These are phyloP conservation scores for Rubia peregrina DNA, from an alignment of 305 asterid species.

Conservation along the genomic window DNA sequence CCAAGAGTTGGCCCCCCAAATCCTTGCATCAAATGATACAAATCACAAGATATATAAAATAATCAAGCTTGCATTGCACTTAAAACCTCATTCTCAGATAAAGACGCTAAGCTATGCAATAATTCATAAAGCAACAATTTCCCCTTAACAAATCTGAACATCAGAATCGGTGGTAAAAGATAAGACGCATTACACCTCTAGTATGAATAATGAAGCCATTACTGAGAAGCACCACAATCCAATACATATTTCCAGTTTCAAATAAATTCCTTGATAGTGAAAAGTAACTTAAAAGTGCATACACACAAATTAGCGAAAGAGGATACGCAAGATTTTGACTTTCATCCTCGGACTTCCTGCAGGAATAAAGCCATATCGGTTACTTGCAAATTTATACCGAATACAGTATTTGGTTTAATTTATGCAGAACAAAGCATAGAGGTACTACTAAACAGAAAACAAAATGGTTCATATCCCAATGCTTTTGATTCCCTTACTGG, in stretches of 20 bases:
- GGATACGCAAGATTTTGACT: conserved; percentile 80
- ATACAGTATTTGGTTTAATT: neutral
- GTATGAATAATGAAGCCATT: neutral
- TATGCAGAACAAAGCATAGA: neutral
- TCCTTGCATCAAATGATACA: neutral
- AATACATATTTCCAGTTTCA: neutral
- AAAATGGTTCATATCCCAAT: neutral
- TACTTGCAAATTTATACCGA: neutral
- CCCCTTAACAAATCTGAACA: neutral
- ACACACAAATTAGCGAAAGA: conserved; percentile 16
- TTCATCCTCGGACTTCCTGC: conserved; percentile 56
- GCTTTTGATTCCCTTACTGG: neutral
- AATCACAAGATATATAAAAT: neutral
- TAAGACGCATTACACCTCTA: neutral
- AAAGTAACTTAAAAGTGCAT: neutral
- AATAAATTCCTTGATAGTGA: neutral
- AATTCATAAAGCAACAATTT: neutral
- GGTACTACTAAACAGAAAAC: neutral
- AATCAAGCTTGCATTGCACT: neutral
- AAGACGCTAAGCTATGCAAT: neutral
- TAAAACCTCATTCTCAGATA: neutral
- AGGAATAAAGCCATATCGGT: conserved; percentile 10
- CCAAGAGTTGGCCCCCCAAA: neutral
- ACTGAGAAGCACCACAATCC: neutral
- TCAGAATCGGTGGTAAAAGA: neutral